Base-by-base conservation (phyloP, 768 basidiomycete species). In the Hebeloma cylindrosporum region DNA sequence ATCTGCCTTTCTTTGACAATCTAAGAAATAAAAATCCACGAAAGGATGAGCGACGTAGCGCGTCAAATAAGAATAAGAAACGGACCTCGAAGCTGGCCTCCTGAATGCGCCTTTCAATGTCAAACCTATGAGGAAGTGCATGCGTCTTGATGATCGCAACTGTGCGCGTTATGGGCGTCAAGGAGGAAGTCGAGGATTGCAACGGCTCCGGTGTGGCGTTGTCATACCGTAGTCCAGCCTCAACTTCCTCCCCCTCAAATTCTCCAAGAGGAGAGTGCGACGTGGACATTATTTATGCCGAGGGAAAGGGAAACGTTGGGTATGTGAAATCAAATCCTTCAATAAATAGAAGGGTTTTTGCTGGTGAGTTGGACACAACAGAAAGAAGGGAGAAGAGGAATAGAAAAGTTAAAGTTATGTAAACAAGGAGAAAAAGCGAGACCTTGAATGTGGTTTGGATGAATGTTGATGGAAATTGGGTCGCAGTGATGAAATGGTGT, bases 1-100 rank as follows among this genome's bases (percentile, higher is more conserved):
- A 93, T 88, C 63, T 89, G 88, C 14, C 90, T 70, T 63, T 91
- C 90, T 64, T 92, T 92, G 47, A 88, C 80, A 57, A 92, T 88
- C 86, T 59, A 22, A 4, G 28, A 37, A 14, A 61, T 29, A 45
- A 51, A 27, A 54, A 41, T 36, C 36, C 36, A 32, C 36, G 23
- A 27, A 34, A n/a, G 20, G 27, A 22, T 23, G 36, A 46, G 16
- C 30, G 3, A 14, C 25, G 26, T 13, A 21, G 14, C 2, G 26
- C n/a, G 7, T 14, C 8, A 21, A 43, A 10, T 27, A 38, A 32
- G 5, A 29, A 27, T 21, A 30, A 7, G 22, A 37, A 13, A 63
- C 78, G 44, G 14, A 88, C 88, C 77, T 92, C 90, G 49, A 92
- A 91, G 60, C 82, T 82, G 20, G 88, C 84, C 62, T 86, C 85